Percentiles rank a stretch among this genome's conserved stretches.
Conservation (phyloP, 2,329 filamentous ascomycete species). For the Hypoxylon sp. region DNA sequence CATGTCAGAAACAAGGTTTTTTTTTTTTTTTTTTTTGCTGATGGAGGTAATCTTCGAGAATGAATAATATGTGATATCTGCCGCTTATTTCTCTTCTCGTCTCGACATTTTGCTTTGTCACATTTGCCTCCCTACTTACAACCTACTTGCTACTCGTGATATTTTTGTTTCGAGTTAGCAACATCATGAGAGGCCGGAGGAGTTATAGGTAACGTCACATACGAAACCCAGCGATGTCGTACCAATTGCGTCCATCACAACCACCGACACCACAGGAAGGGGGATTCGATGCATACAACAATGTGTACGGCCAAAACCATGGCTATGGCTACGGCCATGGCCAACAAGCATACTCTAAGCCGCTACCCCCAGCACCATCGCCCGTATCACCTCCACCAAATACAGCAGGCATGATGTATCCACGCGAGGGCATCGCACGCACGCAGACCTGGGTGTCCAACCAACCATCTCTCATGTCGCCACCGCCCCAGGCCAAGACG, state of each 20-base stretch:
- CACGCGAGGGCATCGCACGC: slow-evolving; percentile 31
- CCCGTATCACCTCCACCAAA: slow-evolving; percentile 8
- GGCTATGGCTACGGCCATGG: slow-evolving; percentile 22
- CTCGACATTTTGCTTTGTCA: neutral
- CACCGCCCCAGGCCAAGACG: slow-evolving; percentile 41
- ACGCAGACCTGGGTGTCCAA: slow-evolving; percentile 45
- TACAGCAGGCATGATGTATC: slow-evolving; percentile 2
- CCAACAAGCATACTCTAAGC: slow-evolving; percentile 18
- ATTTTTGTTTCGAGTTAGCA: neutral
- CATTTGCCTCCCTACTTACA: neutral
- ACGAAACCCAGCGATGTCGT: slow-evolving; percentile 43
- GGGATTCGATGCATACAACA: slow-evolving; percentile 25
- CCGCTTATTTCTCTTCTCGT: slow-evolving; percentile 22
- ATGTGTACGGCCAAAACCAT: slow-evolving; percentile 13
- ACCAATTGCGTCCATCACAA: slow-evolving; percentile 42
- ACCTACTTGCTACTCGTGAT: slow-evolving; percentile 1
- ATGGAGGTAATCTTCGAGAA: slow-evolving; percentile 30
- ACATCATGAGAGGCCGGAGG: slow-evolving; percentile 30
- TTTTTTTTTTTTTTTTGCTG: no score
- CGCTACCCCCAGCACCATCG: slow-evolving; percentile 11
- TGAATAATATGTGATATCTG: slow-evolving; percentile 22
- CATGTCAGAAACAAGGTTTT: slow-evolving; percentile 29
- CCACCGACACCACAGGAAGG: slow-evolving; percentile 22
- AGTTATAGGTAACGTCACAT: slow-evolving; percentile 5
- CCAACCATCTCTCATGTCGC: slow-evolving; percentile 37